Percentiles rank a stretch among this genome's conserved stretches.
Evolutionary conservation across 768 basidiomycete species (phyloP).

Genomic region (Cystobasidium tubakii): DNA sequence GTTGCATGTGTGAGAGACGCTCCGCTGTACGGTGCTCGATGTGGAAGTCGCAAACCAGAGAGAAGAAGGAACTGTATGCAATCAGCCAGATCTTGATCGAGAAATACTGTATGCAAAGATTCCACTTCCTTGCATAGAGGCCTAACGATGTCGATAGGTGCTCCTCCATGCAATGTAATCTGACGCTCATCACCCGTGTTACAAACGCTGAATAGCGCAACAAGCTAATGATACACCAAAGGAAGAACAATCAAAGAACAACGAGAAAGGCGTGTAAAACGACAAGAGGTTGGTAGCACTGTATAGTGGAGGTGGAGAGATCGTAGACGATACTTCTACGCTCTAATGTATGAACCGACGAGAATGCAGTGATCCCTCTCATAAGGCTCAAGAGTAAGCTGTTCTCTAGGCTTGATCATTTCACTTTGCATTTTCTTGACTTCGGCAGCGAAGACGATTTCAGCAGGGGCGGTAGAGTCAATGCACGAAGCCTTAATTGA

Average conservation of each 20-base stretch:
- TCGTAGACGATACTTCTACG: background rate
- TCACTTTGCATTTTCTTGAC: constrained; percentile 69
- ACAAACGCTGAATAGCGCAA: background rate
- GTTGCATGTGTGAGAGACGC: background rate
- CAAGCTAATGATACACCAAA: constrained; percentile 1
- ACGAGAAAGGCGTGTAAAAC: background rate
- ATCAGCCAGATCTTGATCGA: too few species aligned
- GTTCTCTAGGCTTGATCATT: constrained; percentile 88
- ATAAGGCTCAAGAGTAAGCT: constrained; percentile 77
- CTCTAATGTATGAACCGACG: constrained; percentile 47
- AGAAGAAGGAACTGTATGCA: too few species aligned
- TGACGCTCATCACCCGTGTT: too few species aligned
- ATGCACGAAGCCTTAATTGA: constrained; percentile 99
- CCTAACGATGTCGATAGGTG: too few species aligned
- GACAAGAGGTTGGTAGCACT: constrained; percentile 2
- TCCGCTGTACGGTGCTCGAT: too few species aligned
- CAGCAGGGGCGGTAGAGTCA: constrained; percentile 87
- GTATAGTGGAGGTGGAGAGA: background rate
- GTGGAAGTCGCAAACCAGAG: too few species aligned
- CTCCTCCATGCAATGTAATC: too few species aligned
- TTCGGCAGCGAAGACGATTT: constrained; percentile 80
- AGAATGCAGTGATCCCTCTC: constrained; percentile 50
- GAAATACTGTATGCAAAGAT: too few species aligned
- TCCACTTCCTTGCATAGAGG: too few species aligned
- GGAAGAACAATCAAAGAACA: background rate